These are phyloP conservation scores for Avena atlantica DNA, from an alignment of 176 grass and related monocot species.

Conservation along the genomic window DNA sequence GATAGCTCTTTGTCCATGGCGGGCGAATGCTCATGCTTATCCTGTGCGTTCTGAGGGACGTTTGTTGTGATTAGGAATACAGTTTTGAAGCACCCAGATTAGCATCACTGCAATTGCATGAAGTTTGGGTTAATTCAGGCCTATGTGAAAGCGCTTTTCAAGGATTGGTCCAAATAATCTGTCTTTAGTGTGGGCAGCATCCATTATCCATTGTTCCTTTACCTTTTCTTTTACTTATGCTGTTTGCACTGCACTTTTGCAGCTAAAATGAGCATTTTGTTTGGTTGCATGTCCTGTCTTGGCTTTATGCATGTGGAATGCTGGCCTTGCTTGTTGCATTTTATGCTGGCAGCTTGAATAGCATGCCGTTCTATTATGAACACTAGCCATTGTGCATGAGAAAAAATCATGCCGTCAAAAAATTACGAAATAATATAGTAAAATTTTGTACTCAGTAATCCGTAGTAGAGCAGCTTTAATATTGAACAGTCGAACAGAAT, in stretches of 20 bases:
- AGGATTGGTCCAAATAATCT: slow-evolving; percentile 21
- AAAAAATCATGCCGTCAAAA: background rate
- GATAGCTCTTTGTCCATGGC: background rate
- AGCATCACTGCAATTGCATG: slow-evolving; percentile 28
- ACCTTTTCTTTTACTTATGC: background rate
- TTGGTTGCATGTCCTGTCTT: slow-evolving; percentile 15
- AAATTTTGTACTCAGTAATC: background rate
- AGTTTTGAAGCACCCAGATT: slow-evolving; percentile 11
- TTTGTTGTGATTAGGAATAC: slow-evolving; percentile 48
- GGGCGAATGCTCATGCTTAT: slow-evolving; percentile 47
- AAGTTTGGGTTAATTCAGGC: slow-evolving; percentile 40
- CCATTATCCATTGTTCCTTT: background rate
- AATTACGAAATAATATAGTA: background rate
- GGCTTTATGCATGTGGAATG: slow-evolving; percentile 28
- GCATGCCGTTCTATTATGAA: slow-evolving; percentile 14
- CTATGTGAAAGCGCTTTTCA: slow-evolving; percentile 12
- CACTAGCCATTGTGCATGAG: background rate
- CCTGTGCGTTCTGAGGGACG: slow-evolving; percentile 45
- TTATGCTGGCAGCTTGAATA: slow-evolving; percentile 29
- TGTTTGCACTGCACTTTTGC: background rate
- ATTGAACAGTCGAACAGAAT: background rate
- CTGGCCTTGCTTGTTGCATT: slow-evolving; percentile 41
- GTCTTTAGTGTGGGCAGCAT: slow-evolving; percentile 36
- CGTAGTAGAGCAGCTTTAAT: background rate
- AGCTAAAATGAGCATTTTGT: slow-evolving; percentile 20